phyloP scores from a whole-genome alignment of 2,329 filamentous ascomycete species.

The Rutstroemia sydowiana region DNA sequence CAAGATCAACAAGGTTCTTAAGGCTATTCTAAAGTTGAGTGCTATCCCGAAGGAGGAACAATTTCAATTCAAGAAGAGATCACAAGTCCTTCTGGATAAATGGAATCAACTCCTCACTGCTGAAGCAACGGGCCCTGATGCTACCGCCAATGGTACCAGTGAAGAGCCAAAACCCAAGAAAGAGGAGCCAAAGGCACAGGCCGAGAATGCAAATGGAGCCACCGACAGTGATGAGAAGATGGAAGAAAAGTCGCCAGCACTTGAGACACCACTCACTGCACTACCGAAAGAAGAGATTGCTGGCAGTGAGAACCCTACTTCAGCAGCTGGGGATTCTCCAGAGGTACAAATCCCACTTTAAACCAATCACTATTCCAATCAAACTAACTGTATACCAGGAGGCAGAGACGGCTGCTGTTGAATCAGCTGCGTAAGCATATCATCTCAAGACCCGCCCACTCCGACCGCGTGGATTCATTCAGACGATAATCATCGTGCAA shows the following conservation, averaged over 20 bases:
- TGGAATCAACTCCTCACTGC: constrained; percentile 79
- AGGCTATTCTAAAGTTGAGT: constrained; percentile 78
- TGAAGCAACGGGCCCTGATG: constrained; percentile 29
- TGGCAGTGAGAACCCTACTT: constrained; percentile 25
- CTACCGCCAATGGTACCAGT: constrained; percentile 25
- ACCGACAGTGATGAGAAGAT: constrained; percentile 31
- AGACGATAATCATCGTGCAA: not conserved
- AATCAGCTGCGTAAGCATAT: constrained; percentile 19
- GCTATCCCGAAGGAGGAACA: constrained; percentile 83
- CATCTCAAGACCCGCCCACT: not conserved
- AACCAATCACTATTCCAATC: not conserved
- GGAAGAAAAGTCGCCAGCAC: constrained; percentile 34
- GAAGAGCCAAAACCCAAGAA: constrained; percentile 36
- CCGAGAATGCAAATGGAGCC: constrained; percentile 27
- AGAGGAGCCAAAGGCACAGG: constrained; percentile 22
- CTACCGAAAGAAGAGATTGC: constrained; percentile 22
- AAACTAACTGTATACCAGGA: constrained; percentile 11
- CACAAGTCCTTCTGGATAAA: constrained; percentile 69
- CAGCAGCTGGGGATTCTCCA: constrained; percentile 14
- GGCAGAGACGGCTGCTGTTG: constrained; percentile 16
- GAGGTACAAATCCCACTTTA: constrained; percentile 14
- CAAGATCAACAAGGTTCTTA: constrained; percentile 98
- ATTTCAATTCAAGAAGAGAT: constrained; percentile 81
- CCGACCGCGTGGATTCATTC: not conserved
- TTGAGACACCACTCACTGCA: constrained; percentile 23